These are phyloP conservation scores for Fusarium subglutinans DNA, from an alignment of 2,329 filamentous ascomycete genomes.

Conservation along the genomic window DNA sequence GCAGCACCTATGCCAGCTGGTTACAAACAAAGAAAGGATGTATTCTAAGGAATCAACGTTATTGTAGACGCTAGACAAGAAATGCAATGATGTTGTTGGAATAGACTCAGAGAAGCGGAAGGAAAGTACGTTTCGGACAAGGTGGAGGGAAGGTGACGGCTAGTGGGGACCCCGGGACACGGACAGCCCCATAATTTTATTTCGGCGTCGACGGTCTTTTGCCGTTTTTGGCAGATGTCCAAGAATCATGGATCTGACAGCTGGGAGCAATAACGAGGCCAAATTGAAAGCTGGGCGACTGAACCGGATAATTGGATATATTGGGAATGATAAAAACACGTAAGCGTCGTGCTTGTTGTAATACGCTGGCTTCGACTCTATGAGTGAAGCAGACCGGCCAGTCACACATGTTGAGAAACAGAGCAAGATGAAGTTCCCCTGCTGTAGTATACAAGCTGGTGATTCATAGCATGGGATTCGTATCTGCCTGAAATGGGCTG, in stretches of 20 bases:
- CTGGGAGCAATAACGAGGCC: not conserved
- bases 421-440: not conserved
- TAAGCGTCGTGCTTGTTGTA: not conserved
- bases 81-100: not conserved
- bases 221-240: constrained; percentile 1
- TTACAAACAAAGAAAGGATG: not conserved
- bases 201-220: not conserved
- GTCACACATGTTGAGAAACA: not conserved
- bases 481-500: not conserved
- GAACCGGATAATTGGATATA: not conserved
- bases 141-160: constrained; percentile 32
- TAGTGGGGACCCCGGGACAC: constrained; percentile 24
- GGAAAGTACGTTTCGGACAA: constrained; percentile 19
- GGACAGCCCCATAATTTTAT: not conserved
- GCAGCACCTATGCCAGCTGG: not conserved
- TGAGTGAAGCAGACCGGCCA: not conserved
- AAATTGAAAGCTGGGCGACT: not conserved
- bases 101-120: not conserved
- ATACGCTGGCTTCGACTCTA: not conserved
- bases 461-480: not conserved
- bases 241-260: not conserved
- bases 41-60: not conserved
- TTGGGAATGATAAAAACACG: not conserved
- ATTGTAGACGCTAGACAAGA: not conserved
- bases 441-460: not conserved